These are phyloP conservation scores for Mentha longifolia DNA, from an alignment of 257 asterid species.

Conservation along the genomic window DNA sequence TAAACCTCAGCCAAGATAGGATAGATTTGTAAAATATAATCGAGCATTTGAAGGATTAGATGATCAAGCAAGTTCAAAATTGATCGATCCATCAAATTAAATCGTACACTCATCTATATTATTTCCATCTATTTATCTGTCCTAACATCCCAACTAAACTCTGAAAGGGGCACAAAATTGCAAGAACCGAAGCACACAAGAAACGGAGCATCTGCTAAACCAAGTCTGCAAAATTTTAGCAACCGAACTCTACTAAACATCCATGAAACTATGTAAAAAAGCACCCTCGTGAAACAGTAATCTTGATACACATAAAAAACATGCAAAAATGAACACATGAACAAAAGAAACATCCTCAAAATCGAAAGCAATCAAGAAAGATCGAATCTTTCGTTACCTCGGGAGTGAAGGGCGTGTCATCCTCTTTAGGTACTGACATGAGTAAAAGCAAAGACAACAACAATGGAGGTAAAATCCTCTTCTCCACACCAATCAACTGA, in stretches of 20 bases:
- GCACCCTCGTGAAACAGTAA: not conserved
- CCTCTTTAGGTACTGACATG: slow-evolving; percentile 58
- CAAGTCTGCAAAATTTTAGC: not conserved
- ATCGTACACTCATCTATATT: too few species aligned
- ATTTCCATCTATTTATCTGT: not conserved
- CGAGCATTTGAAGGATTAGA: too few species aligned
- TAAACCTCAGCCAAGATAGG: slow-evolving; percentile 7
- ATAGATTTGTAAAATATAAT: too few species aligned
- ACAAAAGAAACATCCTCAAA: not conserved
- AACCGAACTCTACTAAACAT: not conserved
- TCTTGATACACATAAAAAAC: slow-evolving; percentile 8
- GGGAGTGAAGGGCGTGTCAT: slow-evolving; percentile 44
- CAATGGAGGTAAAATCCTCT: slow-evolving; percentile 9
- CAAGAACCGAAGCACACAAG: not conserved
- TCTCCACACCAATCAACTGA: slow-evolving; percentile 34
- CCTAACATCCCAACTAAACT: not conserved
- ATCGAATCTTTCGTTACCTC: slow-evolving; percentile 50
- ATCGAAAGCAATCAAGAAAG: not conserved
- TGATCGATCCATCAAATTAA: not conserved
- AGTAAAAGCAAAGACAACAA: slow-evolving; percentile 27
- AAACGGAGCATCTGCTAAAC: not conserved
- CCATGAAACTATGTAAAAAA: too few species aligned
- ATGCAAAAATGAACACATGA: slow-evolving; percentile 4
- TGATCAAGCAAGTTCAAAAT: too few species aligned
- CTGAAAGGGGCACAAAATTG: not conserved